Percentiles rank a stretch among this genome's conserved stretches.
These are phyloP conservation scores for Phytophthora pisi DNA, from an alignment of 352 stramenopile species.

Conservation along the genomic window DNA sequence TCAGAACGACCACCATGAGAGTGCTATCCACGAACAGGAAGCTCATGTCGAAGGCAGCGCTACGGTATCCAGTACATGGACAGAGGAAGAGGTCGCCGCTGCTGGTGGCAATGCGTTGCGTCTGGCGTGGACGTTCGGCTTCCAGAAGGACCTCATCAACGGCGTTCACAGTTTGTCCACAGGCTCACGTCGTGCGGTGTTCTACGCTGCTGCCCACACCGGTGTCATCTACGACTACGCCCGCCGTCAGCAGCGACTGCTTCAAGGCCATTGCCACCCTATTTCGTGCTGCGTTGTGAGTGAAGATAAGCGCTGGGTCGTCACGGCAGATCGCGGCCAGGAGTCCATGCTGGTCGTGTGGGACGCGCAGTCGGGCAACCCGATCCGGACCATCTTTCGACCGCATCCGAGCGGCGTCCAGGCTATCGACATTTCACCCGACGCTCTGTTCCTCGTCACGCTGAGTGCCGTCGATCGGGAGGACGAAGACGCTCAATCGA, in stretches of 20 bases:
- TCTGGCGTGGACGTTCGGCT: constrained; percentile 90
- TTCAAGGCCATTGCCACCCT: constrained; percentile 92
- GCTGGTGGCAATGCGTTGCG: constrained; percentile 56
- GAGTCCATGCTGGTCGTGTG: constrained; percentile 94
- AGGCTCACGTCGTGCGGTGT: constrained; percentile 67
- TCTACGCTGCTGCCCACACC: constrained; percentile 92
- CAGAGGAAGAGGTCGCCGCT: constrained; percentile 7
- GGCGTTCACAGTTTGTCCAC: constrained; percentile 91
- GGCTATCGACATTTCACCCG: constrained; percentile 89
- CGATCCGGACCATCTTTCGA: constrained; percentile 92
- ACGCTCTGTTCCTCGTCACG: constrained; percentile 90
- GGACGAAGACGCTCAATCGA: constrained; percentile 2
- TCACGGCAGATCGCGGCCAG: constrained; percentile 84
- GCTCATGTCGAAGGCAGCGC: neutral
- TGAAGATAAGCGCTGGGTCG: constrained; percentile 93
- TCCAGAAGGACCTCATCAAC: constrained; percentile 90
- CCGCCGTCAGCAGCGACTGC: constrained; percentile 79
- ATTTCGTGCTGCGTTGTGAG: constrained; percentile 91
- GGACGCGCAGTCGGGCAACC: constrained; percentile 81
- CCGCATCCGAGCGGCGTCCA: constrained; percentile 81
- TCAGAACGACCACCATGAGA: constrained; percentile 3
- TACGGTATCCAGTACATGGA: constrained; percentile 3
- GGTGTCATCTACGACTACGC: constrained; percentile 94
- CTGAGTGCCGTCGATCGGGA: constrained; percentile 59
- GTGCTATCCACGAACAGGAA: neutral